Evolutionary conservation across 1,284 basidiomycete genomes (phyloP).

Genomic region (Apiotrichum veenhuisii): DNA sequence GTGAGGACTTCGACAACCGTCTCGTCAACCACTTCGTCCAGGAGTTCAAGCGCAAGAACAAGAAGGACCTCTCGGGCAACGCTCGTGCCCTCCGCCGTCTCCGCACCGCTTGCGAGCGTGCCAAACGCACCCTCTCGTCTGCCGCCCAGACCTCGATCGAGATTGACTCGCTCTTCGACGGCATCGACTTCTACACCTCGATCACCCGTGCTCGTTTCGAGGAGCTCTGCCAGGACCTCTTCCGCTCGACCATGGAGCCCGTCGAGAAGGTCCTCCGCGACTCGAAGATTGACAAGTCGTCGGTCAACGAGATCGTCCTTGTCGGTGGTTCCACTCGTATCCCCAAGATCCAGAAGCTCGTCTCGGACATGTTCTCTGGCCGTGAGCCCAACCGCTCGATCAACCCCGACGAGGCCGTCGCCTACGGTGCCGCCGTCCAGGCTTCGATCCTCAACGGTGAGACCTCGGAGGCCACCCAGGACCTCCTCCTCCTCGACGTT

Average conservation of each 20-base stretch:
- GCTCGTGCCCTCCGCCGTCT: constrained; percentile 95
- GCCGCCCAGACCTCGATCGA: constrained; percentile 96
- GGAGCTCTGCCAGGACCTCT: constrained; percentile 94
- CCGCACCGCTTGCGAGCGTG: constrained; percentile 96
- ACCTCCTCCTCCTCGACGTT: constrained; percentile 93
- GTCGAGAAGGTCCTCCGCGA: constrained; percentile 98
- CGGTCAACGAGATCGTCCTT: constrained; percentile 71
- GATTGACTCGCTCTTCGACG: constrained; percentile 97
- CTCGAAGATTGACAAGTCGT: constrained; percentile 84
- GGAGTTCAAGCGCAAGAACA: constrained; percentile 98
- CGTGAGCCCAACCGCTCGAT: constrained; percentile 94
- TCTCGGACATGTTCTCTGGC: constrained; percentile 98
- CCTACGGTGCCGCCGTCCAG: constrained; percentile 96
- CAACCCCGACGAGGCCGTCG: constrained; percentile 94
- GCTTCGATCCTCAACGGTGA: constrained; percentile 87
- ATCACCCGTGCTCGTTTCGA: constrained; percentile 99
- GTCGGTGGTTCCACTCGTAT: constrained; percentile 99
- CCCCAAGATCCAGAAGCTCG: constrained; percentile 94
- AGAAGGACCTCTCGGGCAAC: constrained; percentile 82
- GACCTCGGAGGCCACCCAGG: constrained; percentile 61
- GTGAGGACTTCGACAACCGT: constrained; percentile 98
- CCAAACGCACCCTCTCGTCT: constrained; percentile 96
- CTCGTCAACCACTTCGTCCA: constrained; percentile 90
- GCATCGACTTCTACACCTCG: constrained; percentile 97
- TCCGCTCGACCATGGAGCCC: constrained; percentile 94